These are phyloP conservation scores for Leccinum disarticulatum DNA, from an alignment of 768 basidiomycete species.

Conservation along the genomic window DNA sequence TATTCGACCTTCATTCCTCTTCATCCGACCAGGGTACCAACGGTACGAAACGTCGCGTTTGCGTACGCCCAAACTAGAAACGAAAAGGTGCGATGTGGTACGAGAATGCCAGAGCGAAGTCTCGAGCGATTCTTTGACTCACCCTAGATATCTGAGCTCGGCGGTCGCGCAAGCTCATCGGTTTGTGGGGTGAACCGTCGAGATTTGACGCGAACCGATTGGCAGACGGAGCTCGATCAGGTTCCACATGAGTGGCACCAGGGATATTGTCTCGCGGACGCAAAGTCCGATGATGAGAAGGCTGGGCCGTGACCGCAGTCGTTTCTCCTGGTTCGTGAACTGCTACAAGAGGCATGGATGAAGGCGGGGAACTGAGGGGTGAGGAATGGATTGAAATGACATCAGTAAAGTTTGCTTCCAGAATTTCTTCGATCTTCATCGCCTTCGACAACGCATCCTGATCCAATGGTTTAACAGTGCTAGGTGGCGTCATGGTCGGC, in stretches of 20 bases:
- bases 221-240: neutral
- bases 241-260: neutral
- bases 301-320: neutral
- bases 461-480: neutral
- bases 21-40: constrained; percentile 34
- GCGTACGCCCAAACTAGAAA: constrained; percentile 26
- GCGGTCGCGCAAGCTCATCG: constrained; percentile 34
- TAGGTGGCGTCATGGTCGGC: neutral
- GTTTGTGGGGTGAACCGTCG: constrained; percentile 18
- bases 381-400: constrained; percentile 18
- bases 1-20: constrained; percentile 20
- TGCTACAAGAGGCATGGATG: neutral
- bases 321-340: neutral
- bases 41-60: constrained; percentile 31
- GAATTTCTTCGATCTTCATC: constrained; percentile 21
- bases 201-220: neutral
- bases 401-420: constrained; percentile 2
- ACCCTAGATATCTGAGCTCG: constrained; percentile 32
- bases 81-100: constrained; percentile 1
- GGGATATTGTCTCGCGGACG: neutral
- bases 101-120: neutral
- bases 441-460: constrained; percentile 7
- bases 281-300: neutral
- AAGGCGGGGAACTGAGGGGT: constrained; percentile 15
- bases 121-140: constrained; percentile 4